A percentile compares a stretch with the other conserved stretches of the same genome.
These are phyloP conservation scores for Apophysomyces elegans DNA, from an alignment of 371 early-diverging fungal species.

Conservation along the genomic window DNA sequence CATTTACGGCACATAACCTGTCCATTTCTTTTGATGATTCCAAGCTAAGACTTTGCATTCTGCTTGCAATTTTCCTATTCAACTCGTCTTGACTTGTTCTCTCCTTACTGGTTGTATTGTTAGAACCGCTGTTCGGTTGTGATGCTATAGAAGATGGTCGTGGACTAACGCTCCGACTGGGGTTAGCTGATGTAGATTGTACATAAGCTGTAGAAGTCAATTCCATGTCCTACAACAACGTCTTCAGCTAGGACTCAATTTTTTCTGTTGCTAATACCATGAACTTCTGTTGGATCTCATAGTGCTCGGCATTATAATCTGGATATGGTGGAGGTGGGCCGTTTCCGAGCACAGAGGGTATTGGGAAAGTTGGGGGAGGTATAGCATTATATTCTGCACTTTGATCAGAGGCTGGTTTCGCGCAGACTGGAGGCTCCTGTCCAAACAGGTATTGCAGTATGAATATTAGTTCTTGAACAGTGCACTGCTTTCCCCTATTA, in stretches of 20 bases:
- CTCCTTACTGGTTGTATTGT: slow-evolving; percentile 5
- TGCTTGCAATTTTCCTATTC: slow-evolving; percentile 46
- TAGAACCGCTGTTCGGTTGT: background rate
- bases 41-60: slow-evolving; percentile 49
- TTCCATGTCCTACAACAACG: slow-evolving; percentile 31
- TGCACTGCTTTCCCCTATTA: slow-evolving; percentile 51
- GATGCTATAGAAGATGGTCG: slow-evolving; percentile 35
- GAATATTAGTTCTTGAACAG: slow-evolving; percentile 63
- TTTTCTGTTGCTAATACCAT: slow-evolving; percentile 25
- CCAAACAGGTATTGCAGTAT: slow-evolving; percentile 76
- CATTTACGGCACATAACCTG: slow-evolving; percentile 52
- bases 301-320: slow-evolving; percentile 46
- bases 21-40: slow-evolving; percentile 61
- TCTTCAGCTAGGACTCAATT: background rate
- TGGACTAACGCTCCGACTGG: background rate
- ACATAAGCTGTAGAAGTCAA: slow-evolving; percentile 22
- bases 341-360: slow-evolving; percentile 15
- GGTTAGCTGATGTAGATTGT: background rate
- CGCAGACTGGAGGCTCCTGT: slow-evolving; percentile 82
- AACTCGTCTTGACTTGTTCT: slow-evolving; percentile 31
- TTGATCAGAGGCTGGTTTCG: slow-evolving; percentile 40
- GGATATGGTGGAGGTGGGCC: slow-evolving; percentile 28
- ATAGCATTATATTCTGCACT: background rate
- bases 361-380: no score
- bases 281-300: slow-evolving; percentile 49